A percentile compares a stretch with the other conserved stretches of the same genome.
These are phyloP conservation scores for Zizania palustris DNA, from an alignment of 202 grass and related monocot species.

Conservation along the genomic window DNA sequence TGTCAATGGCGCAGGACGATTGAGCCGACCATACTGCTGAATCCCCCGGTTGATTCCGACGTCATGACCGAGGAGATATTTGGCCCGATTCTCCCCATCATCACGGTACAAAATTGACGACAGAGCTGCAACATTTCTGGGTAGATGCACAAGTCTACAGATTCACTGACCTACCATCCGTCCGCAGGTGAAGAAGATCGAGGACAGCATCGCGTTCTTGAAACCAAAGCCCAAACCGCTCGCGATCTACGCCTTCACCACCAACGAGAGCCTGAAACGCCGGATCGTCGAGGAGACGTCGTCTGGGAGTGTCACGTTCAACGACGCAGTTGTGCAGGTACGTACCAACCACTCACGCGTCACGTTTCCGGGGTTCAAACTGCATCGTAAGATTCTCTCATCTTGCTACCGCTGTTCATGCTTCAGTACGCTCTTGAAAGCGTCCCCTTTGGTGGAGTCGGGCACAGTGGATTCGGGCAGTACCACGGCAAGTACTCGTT, in stretches of 20 bases:
- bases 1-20: conserved; percentile 52
- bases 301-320: conserved; percentile 76
- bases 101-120: conserved; percentile 52
- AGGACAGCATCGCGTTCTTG: conserved; percentile 67
- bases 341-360: no score
- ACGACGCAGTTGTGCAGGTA: conserved; percentile 82
- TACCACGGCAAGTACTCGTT: conserved; percentile 97
- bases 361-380: background rate
- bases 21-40: conserved; percentile 80
- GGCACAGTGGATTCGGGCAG: conserved; percentile 65
- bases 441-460: conserved; percentile 77
- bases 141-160: conserved; percentile 4
- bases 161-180: background rate
- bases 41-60: conserved; percentile 75
- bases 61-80: conserved; percentile 95
- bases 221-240: conserved; percentile 66
- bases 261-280: conserved; percentile 56
- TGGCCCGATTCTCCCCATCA: conserved; percentile 84
- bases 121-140: background rate
- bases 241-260: conserved; percentile 78
- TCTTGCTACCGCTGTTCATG: background rate
- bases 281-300: conserved; percentile 65
- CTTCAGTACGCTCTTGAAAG: conserved; percentile 47
- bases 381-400: background rate
- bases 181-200: conserved; percentile 67